phyloP scores from a whole-genome alignment of 1,284 basidiomycete species.

The Fistulinella staudtii region DNA sequence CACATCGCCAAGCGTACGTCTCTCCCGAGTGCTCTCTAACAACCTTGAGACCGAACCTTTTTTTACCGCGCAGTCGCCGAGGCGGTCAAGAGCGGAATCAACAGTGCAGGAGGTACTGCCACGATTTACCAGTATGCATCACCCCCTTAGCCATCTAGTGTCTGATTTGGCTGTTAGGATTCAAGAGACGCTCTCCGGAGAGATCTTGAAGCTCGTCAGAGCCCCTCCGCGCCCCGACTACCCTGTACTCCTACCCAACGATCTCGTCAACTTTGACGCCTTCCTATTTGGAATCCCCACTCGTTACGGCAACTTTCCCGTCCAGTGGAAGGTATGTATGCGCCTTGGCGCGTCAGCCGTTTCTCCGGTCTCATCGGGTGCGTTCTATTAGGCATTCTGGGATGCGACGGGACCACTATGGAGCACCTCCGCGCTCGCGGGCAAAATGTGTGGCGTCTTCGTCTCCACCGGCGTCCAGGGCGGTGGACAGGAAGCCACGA shows the following conservation, averaged over 20 bases:
- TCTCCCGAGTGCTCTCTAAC: background rate
- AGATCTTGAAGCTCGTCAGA: constrained; percentile 74
- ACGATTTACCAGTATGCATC: constrained; percentile 68
- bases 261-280: constrained; percentile 65
- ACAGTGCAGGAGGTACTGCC: constrained; percentile 65
- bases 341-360: background rate
- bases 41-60: background rate
- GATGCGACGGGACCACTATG: constrained; percentile 81
- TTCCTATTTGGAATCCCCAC: constrained; percentile 79
- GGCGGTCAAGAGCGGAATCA: constrained; percentile 68
- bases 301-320: constrained; percentile 68
- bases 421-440: constrained; percentile 65
- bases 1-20: constrained; percentile 69
- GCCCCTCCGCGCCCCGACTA: constrained; percentile 71
- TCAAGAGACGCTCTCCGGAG: constrained; percentile 79
- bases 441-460: constrained; percentile 79
- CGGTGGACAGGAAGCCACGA: constrained; percentile 75
- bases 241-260: constrained; percentile 65
- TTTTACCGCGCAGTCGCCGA: constrained; percentile 68
- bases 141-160: background rate
- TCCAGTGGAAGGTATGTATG: constrained; percentile 59
- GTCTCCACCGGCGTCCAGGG: constrained; percentile 63
- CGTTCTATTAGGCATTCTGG: constrained; percentile 59
- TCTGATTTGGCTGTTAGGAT: constrained; percentile 45
- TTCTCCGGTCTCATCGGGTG: background rate